phyloP scores from a whole-genome alignment of 805 yeast species.

The Saturnispora ahearnii region DNA sequence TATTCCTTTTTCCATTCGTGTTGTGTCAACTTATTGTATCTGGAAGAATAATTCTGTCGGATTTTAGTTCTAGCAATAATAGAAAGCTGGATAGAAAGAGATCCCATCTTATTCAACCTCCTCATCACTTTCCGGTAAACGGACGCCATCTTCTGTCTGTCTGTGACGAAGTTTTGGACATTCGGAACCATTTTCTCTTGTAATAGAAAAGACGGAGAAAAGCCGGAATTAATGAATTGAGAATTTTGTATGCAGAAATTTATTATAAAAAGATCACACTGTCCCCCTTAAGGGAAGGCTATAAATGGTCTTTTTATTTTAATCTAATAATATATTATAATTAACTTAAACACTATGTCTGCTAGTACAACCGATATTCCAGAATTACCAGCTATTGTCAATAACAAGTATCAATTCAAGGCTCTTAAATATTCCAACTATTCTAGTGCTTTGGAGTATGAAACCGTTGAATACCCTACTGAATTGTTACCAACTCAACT shows the following conservation, averaged over 20 bases:
- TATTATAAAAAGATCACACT: too few relatives aligned
- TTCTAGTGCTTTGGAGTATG: constrained; percentile 8
- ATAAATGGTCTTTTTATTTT: neutral
- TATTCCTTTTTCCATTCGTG: neutral
- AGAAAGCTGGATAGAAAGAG: neutral
- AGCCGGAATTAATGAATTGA: neutral
- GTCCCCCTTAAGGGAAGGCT: too few relatives aligned
- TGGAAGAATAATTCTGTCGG: neutral
- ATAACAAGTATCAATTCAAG: constrained; percentile 9
- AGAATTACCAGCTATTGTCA: constrained; percentile 5
- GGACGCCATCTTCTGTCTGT: neutral
- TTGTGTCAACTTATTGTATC: neutral
- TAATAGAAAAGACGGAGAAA: neutral
- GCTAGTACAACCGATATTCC: neutral
- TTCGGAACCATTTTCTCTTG: neutral
- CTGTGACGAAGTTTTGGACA: neutral
- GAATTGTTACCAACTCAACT: constrained; percentile 13
- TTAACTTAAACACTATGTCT: neutral
- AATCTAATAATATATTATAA: too few relatives aligned
- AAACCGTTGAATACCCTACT: constrained; percentile 10
- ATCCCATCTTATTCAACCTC: neutral
- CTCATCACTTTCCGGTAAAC: neutral
- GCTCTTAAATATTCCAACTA: constrained; percentile 14
- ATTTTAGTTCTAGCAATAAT: neutral
- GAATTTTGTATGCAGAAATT: too few relatives aligned